These are phyloP conservation scores for Pseudopyrenochaeta lycopersici DNA, from an alignment of 2,329 filamentous ascomycete species.

Conservation along the genomic window DNA sequence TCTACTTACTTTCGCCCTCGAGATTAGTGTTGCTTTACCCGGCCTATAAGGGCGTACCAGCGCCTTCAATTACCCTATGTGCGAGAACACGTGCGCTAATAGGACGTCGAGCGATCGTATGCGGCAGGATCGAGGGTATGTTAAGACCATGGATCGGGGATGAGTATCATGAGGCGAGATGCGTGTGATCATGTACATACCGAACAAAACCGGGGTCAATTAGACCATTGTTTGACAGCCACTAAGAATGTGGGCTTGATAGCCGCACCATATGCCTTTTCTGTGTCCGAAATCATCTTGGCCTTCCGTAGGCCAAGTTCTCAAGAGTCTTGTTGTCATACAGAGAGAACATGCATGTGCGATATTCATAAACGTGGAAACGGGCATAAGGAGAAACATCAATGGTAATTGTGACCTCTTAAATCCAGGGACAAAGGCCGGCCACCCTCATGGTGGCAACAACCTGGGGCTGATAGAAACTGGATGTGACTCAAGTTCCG, in stretches of 20 bases:
- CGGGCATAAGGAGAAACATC: neutral
- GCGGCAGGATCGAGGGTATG: constrained; percentile 12
- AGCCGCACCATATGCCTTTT: neutral
- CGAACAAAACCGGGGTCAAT: neutral
- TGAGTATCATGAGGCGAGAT: neutral
- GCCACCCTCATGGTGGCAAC: neutral
- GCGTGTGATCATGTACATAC: neutral
- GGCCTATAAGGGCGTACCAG: constrained; percentile 1
- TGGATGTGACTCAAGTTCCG: neutral
- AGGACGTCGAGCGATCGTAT: neutral
- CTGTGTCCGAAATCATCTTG: neutral
- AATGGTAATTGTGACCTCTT: neutral
- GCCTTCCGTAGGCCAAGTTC: too few relatives aligned
- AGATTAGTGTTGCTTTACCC: constrained; percentile 19
- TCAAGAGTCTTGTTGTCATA: too few relatives aligned
- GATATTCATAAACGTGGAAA: neutral
- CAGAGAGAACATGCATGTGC: neutral
- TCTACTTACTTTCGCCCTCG: constrained; percentile 1
- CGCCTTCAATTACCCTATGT: neutral
- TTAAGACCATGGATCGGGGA: neutral
- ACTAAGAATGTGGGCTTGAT: neutral
- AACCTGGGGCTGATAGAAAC: constrained; percentile 6
- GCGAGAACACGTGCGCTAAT: neutral
- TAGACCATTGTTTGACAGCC: neutral
- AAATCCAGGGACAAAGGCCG: neutral